A percentile compares a stretch with the other conserved stretches of the same genome.
Evolutionary conservation across 2,329 filamentous ascomycete genomes (phyloP).

Genomic region (Verticillium zaregamsianum): DNA sequence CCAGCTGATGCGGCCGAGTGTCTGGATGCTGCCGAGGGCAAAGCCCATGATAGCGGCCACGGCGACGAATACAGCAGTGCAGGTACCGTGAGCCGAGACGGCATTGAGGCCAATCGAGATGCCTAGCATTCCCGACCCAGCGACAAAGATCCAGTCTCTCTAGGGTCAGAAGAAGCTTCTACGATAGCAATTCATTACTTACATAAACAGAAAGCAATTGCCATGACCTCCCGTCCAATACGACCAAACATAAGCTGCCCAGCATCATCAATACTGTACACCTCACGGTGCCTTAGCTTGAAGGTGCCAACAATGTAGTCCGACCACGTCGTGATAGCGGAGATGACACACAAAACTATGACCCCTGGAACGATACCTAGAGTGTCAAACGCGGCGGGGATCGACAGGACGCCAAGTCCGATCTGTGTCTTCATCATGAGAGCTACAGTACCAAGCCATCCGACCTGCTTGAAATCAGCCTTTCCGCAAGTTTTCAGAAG

Average conservation of each 20-base stretch:
- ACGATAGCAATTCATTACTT: background rate
- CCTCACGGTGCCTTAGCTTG: constrained; percentile 43
- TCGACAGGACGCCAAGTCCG: constrained; percentile 43
- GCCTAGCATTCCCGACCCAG: constrained; percentile 37
- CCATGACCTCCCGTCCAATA: constrained; percentile 37
- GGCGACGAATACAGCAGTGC: constrained; percentile 35
- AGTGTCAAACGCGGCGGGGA: constrained; percentile 38
- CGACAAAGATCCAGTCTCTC: constrained; percentile 19
- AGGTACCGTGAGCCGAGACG: constrained; percentile 31
- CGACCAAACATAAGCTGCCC: constrained; percentile 44
- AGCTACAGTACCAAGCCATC: constrained; percentile 36
- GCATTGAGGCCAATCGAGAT: constrained; percentile 36
- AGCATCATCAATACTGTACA: constrained; percentile 50
- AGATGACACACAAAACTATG: constrained; percentile 34
- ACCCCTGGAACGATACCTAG: constrained; percentile 45
- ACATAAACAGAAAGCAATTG: constrained; percentile 29
- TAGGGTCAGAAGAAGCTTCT: background rate
- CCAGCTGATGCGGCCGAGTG: constrained; percentile 26
- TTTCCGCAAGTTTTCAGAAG: background rate
- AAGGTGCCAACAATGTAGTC: constrained; percentile 45
- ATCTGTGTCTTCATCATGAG: constrained; percentile 43
- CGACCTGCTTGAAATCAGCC: constrained; percentile 21
- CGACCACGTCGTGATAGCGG: constrained; percentile 42
- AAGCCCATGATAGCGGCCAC: constrained; percentile 25
- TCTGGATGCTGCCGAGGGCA: constrained; percentile 26